These are phyloP conservation scores for Aegle marmelos DNA, from an alignment of 345 rosid species.

Conservation along the genomic window DNA sequence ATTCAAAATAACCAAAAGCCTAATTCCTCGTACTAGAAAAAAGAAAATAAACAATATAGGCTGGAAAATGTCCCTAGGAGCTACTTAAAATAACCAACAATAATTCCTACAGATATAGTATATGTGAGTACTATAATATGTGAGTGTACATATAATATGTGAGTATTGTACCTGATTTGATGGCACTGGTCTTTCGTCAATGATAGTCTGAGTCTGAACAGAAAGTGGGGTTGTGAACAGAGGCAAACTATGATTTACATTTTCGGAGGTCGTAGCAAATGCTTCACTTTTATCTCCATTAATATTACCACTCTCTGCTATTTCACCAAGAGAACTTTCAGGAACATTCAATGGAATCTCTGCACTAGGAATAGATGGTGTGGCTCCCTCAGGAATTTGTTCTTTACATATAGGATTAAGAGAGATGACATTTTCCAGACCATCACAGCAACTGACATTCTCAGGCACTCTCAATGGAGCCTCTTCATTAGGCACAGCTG, in stretches of 20 bases:
- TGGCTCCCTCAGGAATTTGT: constrained; percentile 12
- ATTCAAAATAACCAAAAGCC: not conserved
- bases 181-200: constrained; percentile 1
- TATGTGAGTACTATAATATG: no score
- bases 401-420: constrained; percentile 22
- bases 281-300: constrained; percentile 10
- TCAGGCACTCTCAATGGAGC: constrained; percentile 13
- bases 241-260: constrained; percentile 5
- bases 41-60: not conserved
- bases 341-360: constrained; percentile 18
- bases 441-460: constrained; percentile 3
- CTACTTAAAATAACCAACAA: not conserved
- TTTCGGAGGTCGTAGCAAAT: not conserved
- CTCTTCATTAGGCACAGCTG: constrained; percentile 22
- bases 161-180: constrained; percentile 17
- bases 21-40: not conserved
- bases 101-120: not conserved
- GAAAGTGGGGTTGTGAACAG: constrained; percentile 1
- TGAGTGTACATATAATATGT: not conserved
- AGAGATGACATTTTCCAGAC: constrained; percentile 22
- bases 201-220: constrained; percentile 5
- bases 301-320: constrained; percentile 13
- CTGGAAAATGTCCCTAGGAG: not conserved
- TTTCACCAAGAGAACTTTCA: constrained; percentile 20
- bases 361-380: constrained; percentile 16